These are phyloP conservation scores for Rhodotorula sp. DNA, from an alignment of 1,284 basidiomycete genomes.

Conservation along the genomic window DNA sequence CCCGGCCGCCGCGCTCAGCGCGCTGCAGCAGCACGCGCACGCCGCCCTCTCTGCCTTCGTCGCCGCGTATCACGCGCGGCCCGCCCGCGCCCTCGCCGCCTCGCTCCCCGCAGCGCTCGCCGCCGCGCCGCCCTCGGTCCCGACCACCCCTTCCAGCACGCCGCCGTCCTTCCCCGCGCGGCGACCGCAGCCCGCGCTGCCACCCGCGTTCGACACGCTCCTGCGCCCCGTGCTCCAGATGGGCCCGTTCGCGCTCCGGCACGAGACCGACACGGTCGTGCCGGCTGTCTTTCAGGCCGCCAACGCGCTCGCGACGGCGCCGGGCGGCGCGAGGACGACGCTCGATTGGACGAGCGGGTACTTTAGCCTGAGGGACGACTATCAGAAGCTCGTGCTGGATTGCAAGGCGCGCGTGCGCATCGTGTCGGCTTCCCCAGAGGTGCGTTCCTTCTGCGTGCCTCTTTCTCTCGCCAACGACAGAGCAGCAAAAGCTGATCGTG, in stretches of 20 bases:
- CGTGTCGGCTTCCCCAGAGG: conserved; percentile 83
- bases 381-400: conserved; percentile 70
- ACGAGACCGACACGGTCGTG: conserved; percentile 50
- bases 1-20: background rate
- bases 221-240: conserved; percentile 53
- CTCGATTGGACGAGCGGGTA: conserved; percentile 88
- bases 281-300: conserved; percentile 58
- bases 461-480: background rate
- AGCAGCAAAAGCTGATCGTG: background rate
- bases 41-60: conserved; percentile 12
- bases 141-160: background rate
- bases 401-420: conserved; percentile 66
- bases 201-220: conserved; percentile 34
- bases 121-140: background rate
- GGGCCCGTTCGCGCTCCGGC: conserved; percentile 49
- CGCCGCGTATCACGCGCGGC: conserved; percentile 1
- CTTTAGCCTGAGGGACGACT: conserved; percentile 82
- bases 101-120: conserved; percentile 26
- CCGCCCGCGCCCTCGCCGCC: conserved; percentile 3
- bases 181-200: background rate
- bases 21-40: conserved; percentile 7
- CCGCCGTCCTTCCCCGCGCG: background rate
- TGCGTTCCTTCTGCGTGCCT: conserved; percentile 51
- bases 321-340: conserved; percentile 32
- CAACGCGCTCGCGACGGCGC: conserved; percentile 44